Evolutionary conservation across 768 basidiomycete genomes (phyloP).

Genomic region (Leccinum disarticulatum): DNA sequence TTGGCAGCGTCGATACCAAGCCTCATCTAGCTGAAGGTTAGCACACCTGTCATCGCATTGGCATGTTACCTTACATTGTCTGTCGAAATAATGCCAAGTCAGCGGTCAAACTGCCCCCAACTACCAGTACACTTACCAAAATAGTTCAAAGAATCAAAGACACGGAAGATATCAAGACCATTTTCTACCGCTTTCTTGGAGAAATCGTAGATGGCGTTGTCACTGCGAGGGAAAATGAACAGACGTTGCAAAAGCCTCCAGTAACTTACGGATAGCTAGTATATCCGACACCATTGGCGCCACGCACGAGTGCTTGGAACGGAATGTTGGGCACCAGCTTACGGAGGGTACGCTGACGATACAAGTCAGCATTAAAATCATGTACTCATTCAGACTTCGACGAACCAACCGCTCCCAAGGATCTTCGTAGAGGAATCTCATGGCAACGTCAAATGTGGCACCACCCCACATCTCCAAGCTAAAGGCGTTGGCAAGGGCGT

Average conservation of each 20-base stretch:
- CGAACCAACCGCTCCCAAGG: slow-evolving; percentile 96
- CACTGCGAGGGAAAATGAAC: slow-evolving; percentile 44
- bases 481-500: slow-evolving; percentile 93
- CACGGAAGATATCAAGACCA: slow-evolving; percentile 98
- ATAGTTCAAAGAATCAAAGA: slow-evolving; percentile 99
- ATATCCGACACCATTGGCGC: slow-evolving; percentile 98
- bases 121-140: slow-evolving; percentile 59
- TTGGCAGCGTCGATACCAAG: slow-evolving; percentile 99
- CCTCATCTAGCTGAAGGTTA: slow-evolving; percentile 64
- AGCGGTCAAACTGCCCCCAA: not conserved
- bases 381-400: slow-evolving; percentile 7
- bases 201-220: slow-evolving; percentile 99
- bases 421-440: slow-evolving; percentile 99
- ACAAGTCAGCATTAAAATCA: slow-evolving; percentile 12
- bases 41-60: slow-evolving; percentile 1
- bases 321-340: slow-evolving; percentile 98
- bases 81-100: slow-evolving; percentile 28
- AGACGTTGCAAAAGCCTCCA: not conserved
- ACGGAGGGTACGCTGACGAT: slow-evolving; percentile 74
- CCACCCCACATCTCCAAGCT: slow-evolving; percentile 99
- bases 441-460: slow-evolving; percentile 97
- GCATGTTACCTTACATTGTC: slow-evolving; percentile 59
- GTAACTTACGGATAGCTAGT: slow-evolving; percentile 89
- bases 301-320: slow-evolving; percentile 96
- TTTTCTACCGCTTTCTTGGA: slow-evolving; percentile 99